Percentiles rank a stretch among this genome's conserved stretches.
Evolutionary conservation across 163 green algal genomes (phyloP).

Genomic region (Chlorella variabilis): DNA sequence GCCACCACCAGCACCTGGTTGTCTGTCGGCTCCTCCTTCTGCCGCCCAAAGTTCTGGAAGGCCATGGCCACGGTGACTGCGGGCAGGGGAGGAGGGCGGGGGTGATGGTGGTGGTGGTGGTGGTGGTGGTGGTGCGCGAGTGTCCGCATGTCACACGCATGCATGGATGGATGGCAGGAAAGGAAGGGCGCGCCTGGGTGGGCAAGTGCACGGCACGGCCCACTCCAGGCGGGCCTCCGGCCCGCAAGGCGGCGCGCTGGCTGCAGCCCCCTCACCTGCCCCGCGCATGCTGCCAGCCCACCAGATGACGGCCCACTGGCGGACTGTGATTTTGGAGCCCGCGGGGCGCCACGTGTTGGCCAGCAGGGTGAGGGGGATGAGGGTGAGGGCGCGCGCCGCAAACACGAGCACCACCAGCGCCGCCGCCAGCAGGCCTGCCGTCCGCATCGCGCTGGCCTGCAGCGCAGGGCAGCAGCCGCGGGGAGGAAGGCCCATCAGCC

Average conservation of each 20-base stretch:
- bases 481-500: not conserved
- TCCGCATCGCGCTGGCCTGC: slow-evolving; percentile 2
- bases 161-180: no score
- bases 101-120: not conserved
- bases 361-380: slow-evolving; percentile 32
- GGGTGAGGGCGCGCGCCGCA: slow-evolving; percentile 32
- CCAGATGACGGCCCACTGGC: slow-evolving; percentile 40
- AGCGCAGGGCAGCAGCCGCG: not conserved
- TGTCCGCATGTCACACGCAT: no score
- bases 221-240: no score
- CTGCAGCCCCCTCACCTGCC: slow-evolving; percentile 13
- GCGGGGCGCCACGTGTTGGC: slow-evolving; percentile 48
- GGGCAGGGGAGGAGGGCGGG: not conserved
- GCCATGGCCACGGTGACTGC: slow-evolving; percentile 57
- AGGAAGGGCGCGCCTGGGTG: no score
- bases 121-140: no score
- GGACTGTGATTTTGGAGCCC: not conserved
- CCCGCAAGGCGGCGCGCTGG: no score
- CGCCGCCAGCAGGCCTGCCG: slow-evolving; percentile 37
- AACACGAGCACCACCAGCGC: slow-evolving; percentile 42
- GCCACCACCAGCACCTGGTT: slow-evolving; percentile 45
- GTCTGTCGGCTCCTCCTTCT: not conserved
- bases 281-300: slow-evolving; percentile 54
- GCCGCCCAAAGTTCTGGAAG: slow-evolving; percentile 46
- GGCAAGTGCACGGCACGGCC: no score